Evolutionary conservation across 768 basidiomycete genomes (phyloP), one percentile per base, ranked within the genome.

Genomic region (Hysterangium stoloniferum): DNA sequence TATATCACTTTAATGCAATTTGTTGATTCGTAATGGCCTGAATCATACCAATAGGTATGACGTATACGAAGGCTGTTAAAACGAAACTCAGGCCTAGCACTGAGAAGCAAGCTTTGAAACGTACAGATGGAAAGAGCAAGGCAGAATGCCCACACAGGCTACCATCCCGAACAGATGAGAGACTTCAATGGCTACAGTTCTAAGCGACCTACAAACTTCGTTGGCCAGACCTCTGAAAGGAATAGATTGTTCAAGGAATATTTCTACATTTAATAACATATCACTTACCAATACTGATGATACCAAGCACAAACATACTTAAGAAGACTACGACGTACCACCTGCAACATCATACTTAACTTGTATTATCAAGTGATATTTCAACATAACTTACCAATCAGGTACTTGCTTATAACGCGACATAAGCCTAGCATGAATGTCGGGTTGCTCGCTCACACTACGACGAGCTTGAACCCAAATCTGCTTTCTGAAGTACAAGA

Each of bases 11-110:
- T 2, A 84, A 69, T 4, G 71, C 70, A 43, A 89, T 64, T 54
- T 76, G 72, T 64, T 93, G 90, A 63, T 94, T 94, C 54, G 91
- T 90, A 62, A 92, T 86, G 28, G 89, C 88, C 57, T 85, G 82
- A 45, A 92, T 75, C 77, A 94, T 86, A 56, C 86, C 80, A 43
- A 82, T 66, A 4, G 92, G 92, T 33, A 88, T 59, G 1, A 79
- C 56, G 43, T 86, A 59, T 52, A 74, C 31, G 53, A 84, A 58
- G n/a, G 75, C 62, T 54, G 45, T 20, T 17, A 20, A 4, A 25
- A 41, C 17, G 3, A 46, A 28, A 28, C 9, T 6, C 11, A 13
- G 12, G 22, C 17, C 37, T n/a, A n/a, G n/a, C n/a, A 27, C 6
- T 60, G 44, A 1, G 57, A 48, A 15, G 61, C 43, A 29, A 59